phyloP scores from a whole-genome alignment of 2,329 filamentous ascomycete genomes.

The Sporothrix curviconia region DNA sequence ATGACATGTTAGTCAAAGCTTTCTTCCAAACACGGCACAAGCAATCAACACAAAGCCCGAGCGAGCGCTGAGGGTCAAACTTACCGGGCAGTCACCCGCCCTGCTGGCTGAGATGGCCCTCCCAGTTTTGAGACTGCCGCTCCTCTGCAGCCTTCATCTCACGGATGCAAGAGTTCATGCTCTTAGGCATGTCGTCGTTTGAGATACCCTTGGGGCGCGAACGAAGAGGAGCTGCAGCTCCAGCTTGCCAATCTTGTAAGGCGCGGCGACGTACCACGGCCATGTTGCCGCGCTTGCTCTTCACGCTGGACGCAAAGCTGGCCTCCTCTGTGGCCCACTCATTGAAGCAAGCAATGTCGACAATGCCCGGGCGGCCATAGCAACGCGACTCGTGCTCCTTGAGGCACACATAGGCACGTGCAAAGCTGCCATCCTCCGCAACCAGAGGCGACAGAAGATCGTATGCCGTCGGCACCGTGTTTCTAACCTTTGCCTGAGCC shows the following conservation, averaged over 20 bases:
- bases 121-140: conserved; percentile 68
- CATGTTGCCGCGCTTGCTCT: conserved; percentile 78
- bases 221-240: conserved; percentile 93
- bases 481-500: conserved; percentile 56
- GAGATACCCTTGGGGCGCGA: conserved; percentile 74
- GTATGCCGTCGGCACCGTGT: conserved; percentile 66
- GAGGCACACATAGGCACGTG: conserved; percentile 84
- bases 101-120: conserved; percentile 90
- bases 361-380: conserved; percentile 79
- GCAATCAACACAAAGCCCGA: background rate
- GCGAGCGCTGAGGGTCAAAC: no score
- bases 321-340: conserved; percentile 93
- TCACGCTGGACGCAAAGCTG: conserved; percentile 73
- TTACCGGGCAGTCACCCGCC: conserved; percentile 94
- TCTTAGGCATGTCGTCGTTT: conserved; percentile 98
- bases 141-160: conserved; percentile 89
- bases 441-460: conserved; percentile 82
- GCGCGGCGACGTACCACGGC: conserved; percentile 72
- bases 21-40: background rate
- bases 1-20: conserved; percentile 26
- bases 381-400: conserved; percentile 86
- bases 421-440: conserved; percentile 88
- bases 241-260: conserved; percentile 94
- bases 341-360: conserved; percentile 93
- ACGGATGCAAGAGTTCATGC: conserved; percentile 92